Evolutionary conservation across 306 rosid species (phyloP).

Genomic region (Gastrolobium bilobum): DNA sequence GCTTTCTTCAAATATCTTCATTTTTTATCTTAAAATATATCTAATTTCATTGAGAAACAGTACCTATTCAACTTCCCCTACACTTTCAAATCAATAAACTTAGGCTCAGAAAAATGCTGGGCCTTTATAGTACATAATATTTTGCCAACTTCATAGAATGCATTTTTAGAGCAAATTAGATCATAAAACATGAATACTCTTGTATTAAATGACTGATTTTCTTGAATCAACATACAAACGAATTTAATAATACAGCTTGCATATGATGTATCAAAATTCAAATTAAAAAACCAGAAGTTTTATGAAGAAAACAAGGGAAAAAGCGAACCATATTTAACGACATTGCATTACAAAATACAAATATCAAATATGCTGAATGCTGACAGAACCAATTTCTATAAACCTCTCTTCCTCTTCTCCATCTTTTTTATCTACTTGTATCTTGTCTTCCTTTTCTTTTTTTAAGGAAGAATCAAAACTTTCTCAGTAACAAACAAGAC

Average conservation of each 20-base stretch:
- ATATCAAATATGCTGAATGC: slow-evolving; percentile 1
- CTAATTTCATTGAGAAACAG: slow-evolving; percentile 5
- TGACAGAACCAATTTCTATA: slow-evolving; percentile 7
- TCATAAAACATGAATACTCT: background rate
- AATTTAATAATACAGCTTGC: background rate
- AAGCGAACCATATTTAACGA: background rate
- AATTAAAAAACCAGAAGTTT: background rate
- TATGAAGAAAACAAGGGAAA: background rate
- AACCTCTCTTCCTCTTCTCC: slow-evolving; percentile 26
- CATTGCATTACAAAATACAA: background rate
- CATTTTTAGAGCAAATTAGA: background rate
- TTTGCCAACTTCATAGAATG: slow-evolving; percentile 8
- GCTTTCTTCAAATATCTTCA: no score
- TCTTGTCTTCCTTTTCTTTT: slow-evolving; percentile 11
- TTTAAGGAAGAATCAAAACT: background rate
- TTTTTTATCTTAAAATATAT: background rate
- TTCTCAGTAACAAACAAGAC: slow-evolving; percentile 28
- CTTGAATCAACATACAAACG: background rate
- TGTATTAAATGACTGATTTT: background rate
- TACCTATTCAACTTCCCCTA: slow-evolving; percentile 14
- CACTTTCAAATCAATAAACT: background rate
- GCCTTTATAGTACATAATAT: background rate
- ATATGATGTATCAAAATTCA: background rate
- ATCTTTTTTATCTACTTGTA: background rate
- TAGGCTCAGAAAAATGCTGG: slow-evolving; percentile 1